Conservation (phyloP, 805 yeast genomes). For the Saccharomycopsis lassenensis region DNA sequence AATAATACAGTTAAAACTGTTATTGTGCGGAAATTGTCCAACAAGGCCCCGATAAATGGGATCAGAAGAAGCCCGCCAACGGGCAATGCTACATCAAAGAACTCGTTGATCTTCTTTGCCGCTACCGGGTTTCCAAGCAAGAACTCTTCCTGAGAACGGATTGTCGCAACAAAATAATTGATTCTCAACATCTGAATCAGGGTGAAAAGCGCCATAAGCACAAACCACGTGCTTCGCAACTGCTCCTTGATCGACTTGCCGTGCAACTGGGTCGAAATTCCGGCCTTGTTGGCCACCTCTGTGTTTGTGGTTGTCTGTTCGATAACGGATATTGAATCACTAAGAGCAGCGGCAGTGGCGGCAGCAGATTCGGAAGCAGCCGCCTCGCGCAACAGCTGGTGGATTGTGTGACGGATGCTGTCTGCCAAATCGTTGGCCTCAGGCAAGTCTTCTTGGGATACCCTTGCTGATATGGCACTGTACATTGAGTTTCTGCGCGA, state of each 20-base stretch:
- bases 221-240: conserved; percentile 58
- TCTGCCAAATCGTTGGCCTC: no score
- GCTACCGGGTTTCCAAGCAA: conserved; percentile 40
- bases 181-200: conserved; percentile 84
- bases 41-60: conserved; percentile 72
- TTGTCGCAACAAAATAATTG: conserved; percentile 87
- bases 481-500: conserved; percentile 11
- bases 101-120: conserved; percentile 53
- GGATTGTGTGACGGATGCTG: no score
- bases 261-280: conserved; percentile 13
- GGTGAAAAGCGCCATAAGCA: conserved; percentile 66
- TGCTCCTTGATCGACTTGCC: conserved; percentile 26
- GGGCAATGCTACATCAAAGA: conserved; percentile 81
- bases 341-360: background rate
- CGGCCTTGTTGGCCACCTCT: conserved; percentile 12
- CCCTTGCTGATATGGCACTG: background rate
- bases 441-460: background rate
- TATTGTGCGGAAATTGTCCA: conserved; percentile 64
- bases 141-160: conserved; percentile 70
- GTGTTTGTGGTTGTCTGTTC: conserved; percentile 13
- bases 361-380: background rate
- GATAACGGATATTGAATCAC: conserved; percentile 13
- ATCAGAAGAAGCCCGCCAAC: conserved; percentile 80
- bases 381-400: no score
- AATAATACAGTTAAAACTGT: conserved; percentile 43